Conservation (phyloP, 2,329 filamentous ascomycete genomes). For the Calonectria hawksworthii region DNA sequence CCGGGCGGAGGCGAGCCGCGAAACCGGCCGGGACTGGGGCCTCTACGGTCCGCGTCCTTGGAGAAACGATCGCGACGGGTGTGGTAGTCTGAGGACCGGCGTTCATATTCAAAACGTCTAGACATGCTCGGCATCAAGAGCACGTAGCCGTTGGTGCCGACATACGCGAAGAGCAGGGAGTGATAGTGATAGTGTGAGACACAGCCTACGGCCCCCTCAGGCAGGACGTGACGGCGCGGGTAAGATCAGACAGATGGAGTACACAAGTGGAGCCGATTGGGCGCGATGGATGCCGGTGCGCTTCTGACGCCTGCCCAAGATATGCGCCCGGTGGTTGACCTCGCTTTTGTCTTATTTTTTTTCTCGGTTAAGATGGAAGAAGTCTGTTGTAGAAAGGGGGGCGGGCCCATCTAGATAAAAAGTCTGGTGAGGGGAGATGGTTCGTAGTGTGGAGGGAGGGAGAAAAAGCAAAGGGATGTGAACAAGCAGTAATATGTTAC, state of each 20-base stretch:
- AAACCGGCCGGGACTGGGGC: conserved; percentile 27
- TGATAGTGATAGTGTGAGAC: conserved; percentile 2
- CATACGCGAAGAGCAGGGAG: conserved; percentile 30
- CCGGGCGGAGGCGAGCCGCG: conserved; percentile 21
- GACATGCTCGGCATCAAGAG: conserved; percentile 35
- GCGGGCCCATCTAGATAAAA: neutral
- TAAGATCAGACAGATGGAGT: conserved; percentile 29
- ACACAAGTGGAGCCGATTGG: conserved; percentile 20
- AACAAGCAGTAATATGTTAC: neutral
- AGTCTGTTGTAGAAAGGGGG: neutral
- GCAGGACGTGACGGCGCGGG: neutral
- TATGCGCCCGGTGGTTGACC: neutral
- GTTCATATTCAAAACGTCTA: conserved; percentile 29
- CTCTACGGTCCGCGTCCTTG: conserved; percentile 27
- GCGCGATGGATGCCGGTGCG: neutral
- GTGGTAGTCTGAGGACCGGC: neutral
- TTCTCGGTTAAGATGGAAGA: neutral
- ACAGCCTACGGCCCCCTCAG: neutral
- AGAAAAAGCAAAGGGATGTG: neutral
- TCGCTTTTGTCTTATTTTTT: neutral
- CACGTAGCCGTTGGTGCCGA: conserved; percentile 11
- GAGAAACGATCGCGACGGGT: conserved; percentile 24
- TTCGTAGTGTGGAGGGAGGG: neutral
- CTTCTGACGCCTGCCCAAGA: neutral
- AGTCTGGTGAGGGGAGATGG: neutral